A percentile compares a stretch with the other conserved stretches of the same genome.
Conservation (phyloP, 139 green algal genomes). For the Tetradesmus obliquus region DNA sequence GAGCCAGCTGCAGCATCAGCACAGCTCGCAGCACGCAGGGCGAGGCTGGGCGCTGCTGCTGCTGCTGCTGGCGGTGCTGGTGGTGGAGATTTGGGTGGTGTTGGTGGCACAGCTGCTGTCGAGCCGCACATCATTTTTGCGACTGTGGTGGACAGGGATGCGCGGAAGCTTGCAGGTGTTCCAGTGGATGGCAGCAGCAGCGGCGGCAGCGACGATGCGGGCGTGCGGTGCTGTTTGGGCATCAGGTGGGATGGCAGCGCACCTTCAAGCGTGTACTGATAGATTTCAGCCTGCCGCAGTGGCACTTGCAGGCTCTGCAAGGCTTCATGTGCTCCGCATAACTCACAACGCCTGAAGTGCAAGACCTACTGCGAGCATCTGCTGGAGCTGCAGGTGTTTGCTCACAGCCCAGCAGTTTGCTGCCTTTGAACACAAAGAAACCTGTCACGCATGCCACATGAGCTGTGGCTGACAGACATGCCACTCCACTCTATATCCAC, state of each 20-base stretch:
- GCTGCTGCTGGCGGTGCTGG: not conserved
- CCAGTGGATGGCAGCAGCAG: not conserved
- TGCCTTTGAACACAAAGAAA: not conserved
- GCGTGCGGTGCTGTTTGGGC: not conserved
- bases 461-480: no score
- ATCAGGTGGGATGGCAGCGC: not conserved
- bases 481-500: no score
- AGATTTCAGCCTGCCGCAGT: not conserved
- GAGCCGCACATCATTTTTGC: constrained; percentile 21
- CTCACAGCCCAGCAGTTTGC: not conserved
- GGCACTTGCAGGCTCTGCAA: not conserved
- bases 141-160: not conserved
- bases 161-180: not conserved
- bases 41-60: not conserved
- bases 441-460: no score
- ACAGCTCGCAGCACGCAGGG: not conserved
- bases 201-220: not conserved
- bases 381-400: not conserved
- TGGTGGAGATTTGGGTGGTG: not conserved
- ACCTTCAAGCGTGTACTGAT: not conserved
- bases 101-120: not conserved
- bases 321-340: not conserved
- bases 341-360: not conserved
- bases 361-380: not conserved
- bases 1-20: constrained; percentile 26